Evolutionary conservation across 176 grass and related monocot species (phyloP).

Genomic region (Cocos nucifera): DNA sequence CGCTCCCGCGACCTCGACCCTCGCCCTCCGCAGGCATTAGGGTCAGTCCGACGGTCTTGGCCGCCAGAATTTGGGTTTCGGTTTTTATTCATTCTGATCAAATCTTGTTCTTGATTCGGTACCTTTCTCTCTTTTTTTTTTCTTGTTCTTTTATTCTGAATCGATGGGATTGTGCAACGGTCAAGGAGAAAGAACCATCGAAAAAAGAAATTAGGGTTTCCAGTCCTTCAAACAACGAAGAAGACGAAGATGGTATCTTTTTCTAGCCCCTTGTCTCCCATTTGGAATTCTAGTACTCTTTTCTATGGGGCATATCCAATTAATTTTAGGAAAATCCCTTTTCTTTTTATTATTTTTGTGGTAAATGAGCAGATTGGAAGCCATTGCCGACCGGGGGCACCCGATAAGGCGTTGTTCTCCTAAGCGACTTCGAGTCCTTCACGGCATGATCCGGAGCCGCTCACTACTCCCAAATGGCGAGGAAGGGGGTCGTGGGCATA

Average conservation of each 20-base stretch:
- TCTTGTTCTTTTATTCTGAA: background rate
- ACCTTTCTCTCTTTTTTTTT: no score
- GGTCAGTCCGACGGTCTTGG: slow-evolving; percentile 19
- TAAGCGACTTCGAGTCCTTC: no score
- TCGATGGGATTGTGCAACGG: slow-evolving; percentile 19
- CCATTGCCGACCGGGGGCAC: slow-evolving; percentile 46
- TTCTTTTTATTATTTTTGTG: no score
- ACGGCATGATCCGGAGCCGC: no score
- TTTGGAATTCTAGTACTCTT: no score
- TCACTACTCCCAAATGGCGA: no score
- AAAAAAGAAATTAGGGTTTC: slow-evolving; percentile 21
- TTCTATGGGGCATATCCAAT: no score
- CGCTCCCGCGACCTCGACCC: no score
- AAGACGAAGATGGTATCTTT: slow-evolving; percentile 54
- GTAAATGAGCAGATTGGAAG: slow-evolving; percentile 63
- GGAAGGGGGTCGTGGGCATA: no score
- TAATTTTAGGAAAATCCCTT: no score
- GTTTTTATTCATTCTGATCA: background rate
- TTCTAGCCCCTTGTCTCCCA: background rate
- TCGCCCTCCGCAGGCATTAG: no score
- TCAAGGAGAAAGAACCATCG: slow-evolving; percentile 12
- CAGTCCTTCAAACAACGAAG: slow-evolving; percentile 9
- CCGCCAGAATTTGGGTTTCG: no score
- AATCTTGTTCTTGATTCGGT: slow-evolving; percentile 7
- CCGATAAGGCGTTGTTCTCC: slow-evolving; percentile 32